Base-by-base conservation (phyloP, 2,329 filamentous ascomycete species). In the Fulvia fulva region DNA sequence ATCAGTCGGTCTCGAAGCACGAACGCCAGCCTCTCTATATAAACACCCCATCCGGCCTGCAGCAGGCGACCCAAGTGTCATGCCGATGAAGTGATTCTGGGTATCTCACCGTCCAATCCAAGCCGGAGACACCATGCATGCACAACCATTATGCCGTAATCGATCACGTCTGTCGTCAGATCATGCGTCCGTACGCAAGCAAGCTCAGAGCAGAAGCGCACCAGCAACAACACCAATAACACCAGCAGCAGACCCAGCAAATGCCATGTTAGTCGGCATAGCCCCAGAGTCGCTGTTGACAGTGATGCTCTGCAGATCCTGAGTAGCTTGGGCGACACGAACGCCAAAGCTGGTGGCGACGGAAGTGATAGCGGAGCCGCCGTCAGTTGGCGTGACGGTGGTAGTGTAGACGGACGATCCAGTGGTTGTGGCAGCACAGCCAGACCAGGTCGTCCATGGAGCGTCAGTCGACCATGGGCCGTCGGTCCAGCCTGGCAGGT, bases 381-480 rank as follows among this genome's bases (percentile, higher is more conserved):
- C 62, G 6, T 56, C 41, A 16, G 58, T 61, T 19, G 63, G 68
- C 19, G 67, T 70, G 28, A 69, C 62, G 6, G 71, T 72, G 11
- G 65, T 68, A 28, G 70, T 71, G 53, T 63, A 53, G 51, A 69
- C 64, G 16, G 56, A 59, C 4, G 66, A 68, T 16, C 68, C 68
- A 32, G 71, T 73, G 2, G 70, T 71, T 28, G 60, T 62, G 16
- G 71, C 71, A 14, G 62, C 61, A 61, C 71, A 73, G 21, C 63
- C 71, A 5, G 67, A 60, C 71, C 71, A 73, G 21, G 66, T 69
- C 1, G 71, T 73, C 71, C 71, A 73, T 3, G 71, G 71, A 19
- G 71, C 69, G 52, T 63, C 55, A 14, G 67, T 66, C 6, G 60
- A 62, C 68, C 69, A 73, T 16, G 68, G 51, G 28, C 65, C 70